Conservation (phyloP, 805 yeast genomes). For the Maudiozyma serrabonitensis region DNA sequence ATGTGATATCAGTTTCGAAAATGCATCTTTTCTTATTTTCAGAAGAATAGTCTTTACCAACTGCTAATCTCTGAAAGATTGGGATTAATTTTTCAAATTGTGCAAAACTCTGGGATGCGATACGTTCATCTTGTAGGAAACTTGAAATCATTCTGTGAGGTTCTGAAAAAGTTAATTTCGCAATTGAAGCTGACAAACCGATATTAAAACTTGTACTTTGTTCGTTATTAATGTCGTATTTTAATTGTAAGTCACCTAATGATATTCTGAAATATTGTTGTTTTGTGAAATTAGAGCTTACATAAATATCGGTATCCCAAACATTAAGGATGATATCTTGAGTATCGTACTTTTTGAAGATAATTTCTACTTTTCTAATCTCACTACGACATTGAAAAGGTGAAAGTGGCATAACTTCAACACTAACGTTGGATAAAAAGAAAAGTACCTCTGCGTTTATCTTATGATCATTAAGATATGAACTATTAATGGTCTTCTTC, state of each 20-base stretch:
- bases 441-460: constrained; percentile 6
- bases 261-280: constrained; percentile 23
- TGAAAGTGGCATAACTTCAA: constrained; percentile 18
- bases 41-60: background rate
- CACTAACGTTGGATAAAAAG: constrained; percentile 15
- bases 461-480: background rate
- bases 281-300: constrained; percentile 20
- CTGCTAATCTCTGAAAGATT: background rate
- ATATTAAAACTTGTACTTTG: constrained; percentile 3
- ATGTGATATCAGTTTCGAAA: constrained; percentile 16
- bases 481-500: background rate
- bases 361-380: constrained; percentile 14
- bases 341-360: constrained; percentile 10
- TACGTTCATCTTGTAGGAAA: constrained; percentile 20
- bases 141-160: constrained; percentile 20
- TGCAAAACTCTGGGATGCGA: constrained; percentile 15
- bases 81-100: constrained; percentile 8
- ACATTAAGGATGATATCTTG: constrained; percentile 12
- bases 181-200: constrained; percentile 13
- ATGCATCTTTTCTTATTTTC: constrained; percentile 9
- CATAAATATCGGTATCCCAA: constrained; percentile 18
- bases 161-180: constrained; percentile 22
- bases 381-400: constrained; percentile 19
- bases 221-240: constrained; percentile 1
- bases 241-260: constrained; percentile 14